Percentiles rank a stretch among this genome's conserved stretches.
Evolutionary conservation across 1,139 yeast genomes (phyloP).

Genomic region (Yamadazyma mexicana): DNA sequence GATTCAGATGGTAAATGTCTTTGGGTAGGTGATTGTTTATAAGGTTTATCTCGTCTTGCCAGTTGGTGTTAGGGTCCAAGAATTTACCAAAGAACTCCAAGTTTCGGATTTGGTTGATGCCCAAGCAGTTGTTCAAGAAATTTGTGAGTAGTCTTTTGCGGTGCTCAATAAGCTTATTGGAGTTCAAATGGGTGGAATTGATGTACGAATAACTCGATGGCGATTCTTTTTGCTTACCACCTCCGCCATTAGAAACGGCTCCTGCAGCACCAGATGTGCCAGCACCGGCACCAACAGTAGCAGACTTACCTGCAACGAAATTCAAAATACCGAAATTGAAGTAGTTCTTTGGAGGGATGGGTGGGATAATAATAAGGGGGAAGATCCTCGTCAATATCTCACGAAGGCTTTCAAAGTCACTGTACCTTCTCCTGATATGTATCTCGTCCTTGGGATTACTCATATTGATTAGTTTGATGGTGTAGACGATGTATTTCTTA

Average conservation of each 20-base stretch:
- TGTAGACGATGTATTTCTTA: constrained; percentile 76
- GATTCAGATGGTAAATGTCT: constrained; percentile 51
- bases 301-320: constrained; percentile 26
- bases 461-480: constrained; percentile 55
- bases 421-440: constrained; percentile 78
- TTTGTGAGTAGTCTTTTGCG: constrained; percentile 77
- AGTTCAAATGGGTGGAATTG: constrained; percentile 44
- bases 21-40: constrained; percentile 43
- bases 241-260: background rate
- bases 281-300: constrained; percentile 6
- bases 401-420: constrained; percentile 86
- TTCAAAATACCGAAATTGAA: constrained; percentile 37
- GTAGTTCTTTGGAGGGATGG: constrained; percentile 90
- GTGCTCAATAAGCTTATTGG: constrained; percentile 48
- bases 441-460: constrained; percentile 43
- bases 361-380: constrained; percentile 85
- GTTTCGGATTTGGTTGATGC: constrained; percentile 53
- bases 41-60: constrained; percentile 56
- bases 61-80: constrained; percentile 80
- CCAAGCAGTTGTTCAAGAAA: constrained; percentile 75
- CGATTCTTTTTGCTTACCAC: constrained; percentile 8
- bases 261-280: background rate
- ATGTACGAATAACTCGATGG: constrained; percentile 36
- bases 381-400: constrained; percentile 67
- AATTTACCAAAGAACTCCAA: constrained; percentile 72